Conservation (phyloP, 2,329 filamentous ascomycete species). For the Fusarium pseudocircinatum region DNA sequence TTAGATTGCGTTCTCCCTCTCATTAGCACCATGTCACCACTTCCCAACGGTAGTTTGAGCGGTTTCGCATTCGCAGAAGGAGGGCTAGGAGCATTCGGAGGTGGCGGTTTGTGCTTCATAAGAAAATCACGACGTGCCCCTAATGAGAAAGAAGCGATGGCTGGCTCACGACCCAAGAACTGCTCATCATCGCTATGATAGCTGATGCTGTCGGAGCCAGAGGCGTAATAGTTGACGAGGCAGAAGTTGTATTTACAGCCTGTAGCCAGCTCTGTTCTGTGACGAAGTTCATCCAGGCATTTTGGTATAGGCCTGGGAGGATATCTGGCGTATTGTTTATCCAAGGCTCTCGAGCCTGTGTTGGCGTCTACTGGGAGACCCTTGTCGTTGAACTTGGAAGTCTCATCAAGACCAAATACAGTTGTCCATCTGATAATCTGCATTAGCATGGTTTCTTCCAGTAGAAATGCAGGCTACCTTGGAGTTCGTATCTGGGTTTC, state of each 20-base stretch:
- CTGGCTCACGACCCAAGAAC: conserved; percentile 75
- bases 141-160: conserved; percentile 79
- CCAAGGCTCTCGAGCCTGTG: conserved; percentile 51
- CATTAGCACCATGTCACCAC: conserved; percentile 85
- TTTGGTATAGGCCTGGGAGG: conserved; percentile 75
- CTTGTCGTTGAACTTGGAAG: conserved; percentile 64
- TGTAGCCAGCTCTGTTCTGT: conserved; percentile 71
- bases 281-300: conserved; percentile 72
- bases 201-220: conserved; percentile 78
- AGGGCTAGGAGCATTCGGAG: conserved; percentile 47
- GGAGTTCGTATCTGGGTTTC: conserved; percentile 69
- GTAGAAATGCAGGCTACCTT: conserved; percentile 46
- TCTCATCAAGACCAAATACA: conserved; percentile 69
- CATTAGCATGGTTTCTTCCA: not conserved
- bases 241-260: conserved; percentile 79
- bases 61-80: conserved; percentile 47
- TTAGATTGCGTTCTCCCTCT: conserved; percentile 76
- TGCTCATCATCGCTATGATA: conserved; percentile 85
- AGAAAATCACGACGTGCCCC: conserved; percentile 79
- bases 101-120: conserved; percentile 78
- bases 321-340: conserved; percentile 65
- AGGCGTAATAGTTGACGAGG: conserved; percentile 85
- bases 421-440: conserved; percentile 56
- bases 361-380: conserved; percentile 57
- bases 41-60: conserved; percentile 64